Evolutionary conservation across 2,329 filamentous ascomycete species (phyloP).

Genomic region (Tolypocladium pustulatum): DNA sequence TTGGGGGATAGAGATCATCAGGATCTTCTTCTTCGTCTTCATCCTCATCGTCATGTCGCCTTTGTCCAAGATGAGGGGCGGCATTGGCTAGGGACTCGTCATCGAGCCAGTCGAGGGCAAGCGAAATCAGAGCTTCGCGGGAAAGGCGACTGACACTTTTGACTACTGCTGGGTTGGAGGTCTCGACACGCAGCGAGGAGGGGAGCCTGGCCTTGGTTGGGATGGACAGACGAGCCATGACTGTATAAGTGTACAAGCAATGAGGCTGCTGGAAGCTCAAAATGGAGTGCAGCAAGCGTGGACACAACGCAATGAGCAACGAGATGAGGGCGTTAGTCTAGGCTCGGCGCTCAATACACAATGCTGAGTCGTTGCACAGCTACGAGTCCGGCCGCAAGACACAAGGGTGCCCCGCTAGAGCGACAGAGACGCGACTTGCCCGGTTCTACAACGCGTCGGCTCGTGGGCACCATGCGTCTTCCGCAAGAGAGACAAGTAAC

Average conservation of each 20-base stretch:
- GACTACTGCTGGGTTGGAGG: slow-evolving; percentile 51
- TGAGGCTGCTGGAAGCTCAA: not conserved
- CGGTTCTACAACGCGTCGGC: not conserved
- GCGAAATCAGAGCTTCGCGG: slow-evolving; percentile 57
- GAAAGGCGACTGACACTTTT: slow-evolving; percentile 62
- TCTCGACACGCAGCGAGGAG: slow-evolving; percentile 58
- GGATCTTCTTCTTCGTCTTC: slow-evolving; percentile 30
- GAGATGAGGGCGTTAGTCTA: not conserved
- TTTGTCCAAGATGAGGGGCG: slow-evolving; percentile 19
- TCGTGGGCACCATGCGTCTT: not conserved
- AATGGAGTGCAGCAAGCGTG: not conserved
- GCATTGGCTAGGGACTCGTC: slow-evolving; percentile 51
- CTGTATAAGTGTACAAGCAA: not conserved
- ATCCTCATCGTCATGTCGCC: slow-evolving; percentile 9
- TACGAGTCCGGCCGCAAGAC: not conserved
- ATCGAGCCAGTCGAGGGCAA: slow-evolving; percentile 70
- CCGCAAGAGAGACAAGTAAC: not conserved
- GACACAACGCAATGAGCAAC: not conserved
- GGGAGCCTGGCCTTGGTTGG: slow-evolving; percentile 63
- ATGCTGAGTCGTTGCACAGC: not conserved
- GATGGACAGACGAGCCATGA: slow-evolving; percentile 49
- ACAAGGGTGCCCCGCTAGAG: not conserved
- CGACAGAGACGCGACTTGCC: not conserved
- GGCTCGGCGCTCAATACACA: not conserved
- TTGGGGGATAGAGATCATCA: slow-evolving; percentile 60